Base-by-base conservation (phyloP, 257 asterid genomes). In the Nicotiana noctiflora region DNA sequence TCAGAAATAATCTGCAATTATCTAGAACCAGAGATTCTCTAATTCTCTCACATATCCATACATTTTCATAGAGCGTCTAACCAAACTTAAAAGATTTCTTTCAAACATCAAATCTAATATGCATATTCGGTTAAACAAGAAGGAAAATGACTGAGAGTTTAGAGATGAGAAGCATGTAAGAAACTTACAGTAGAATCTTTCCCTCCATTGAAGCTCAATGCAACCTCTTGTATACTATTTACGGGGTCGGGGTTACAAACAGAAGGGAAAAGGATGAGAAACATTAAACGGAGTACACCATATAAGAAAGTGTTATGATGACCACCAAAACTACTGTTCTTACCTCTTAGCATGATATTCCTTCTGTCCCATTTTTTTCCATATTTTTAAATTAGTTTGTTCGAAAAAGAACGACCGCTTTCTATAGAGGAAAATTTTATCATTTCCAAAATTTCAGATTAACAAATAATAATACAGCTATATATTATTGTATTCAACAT, bases 201-300 rank as follows among this genome's bases (percentile, higher is more conserved):
- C 83, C 98, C 98, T 60, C 98, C 98, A 78, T 95, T 95, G 85
- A 95, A 95, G 92, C 98, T 95, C 86, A 95, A 87, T 46, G 97
- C 98, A 82, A 95, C 92, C 88, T 92, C 98, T 85, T 92, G 95
- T 77, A 90, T 85, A 79, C 98, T 95, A 97, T 68, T 63, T 49
- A 80, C 17, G 40, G 37, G 61, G 13, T 21, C 55, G 0, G 15
- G 23, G 2, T 46, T 49, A 51, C 25, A 46, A 72, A 72, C 60
- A 72, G 61, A 46, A 14, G 78, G 60, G 9, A 1, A 1, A 72
- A 72, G 34, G 61, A 72, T 23, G 61, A 46, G 78, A 72, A 70
- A 72, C 78, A 72, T 23, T 13, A 14, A 72, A 52, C 44, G 40
- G 8, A 72, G 40, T 13, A 46, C 15, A 72, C 15, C 61, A 46